Evolutionary conservation across 176 grass and related monocot species (phyloP), one percentile per base, ranked within the genome.

Genomic region (Pontederia paniculata): DNA sequence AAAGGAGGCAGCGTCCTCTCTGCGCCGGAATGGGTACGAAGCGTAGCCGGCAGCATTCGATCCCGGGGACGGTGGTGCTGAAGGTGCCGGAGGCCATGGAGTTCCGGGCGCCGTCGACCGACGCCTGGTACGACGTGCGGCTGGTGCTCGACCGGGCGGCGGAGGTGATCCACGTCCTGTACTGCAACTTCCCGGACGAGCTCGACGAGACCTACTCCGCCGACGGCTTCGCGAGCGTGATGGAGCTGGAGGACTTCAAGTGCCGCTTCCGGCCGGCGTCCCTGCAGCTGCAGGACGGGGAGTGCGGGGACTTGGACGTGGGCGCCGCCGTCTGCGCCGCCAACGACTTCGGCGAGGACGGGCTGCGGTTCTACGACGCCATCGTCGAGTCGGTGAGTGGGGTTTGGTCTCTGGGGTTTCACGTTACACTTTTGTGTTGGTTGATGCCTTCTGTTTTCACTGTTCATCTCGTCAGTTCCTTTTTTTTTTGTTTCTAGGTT

Each of bases 271-370:
- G 66, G 42, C n/a, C 13, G 12, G 8, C 52, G 42, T 45, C 66
- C 18, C 5, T 28, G 28, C 52, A 69, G 66, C 66, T 69, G 41
- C 66, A 69, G 52, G 66, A 57, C 19, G 12, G 13, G 12, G 52
- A 48, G 41, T 69, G 52, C 66, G 0, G 66, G 52, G 15, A 44
- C 12, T 41, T 69, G 66, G 14, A 11, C 18, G 13, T 45, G 42
- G 66, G 66, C 13, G 17, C 15, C 8, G 42, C 15, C 42, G 42
- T 69, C 1, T 69, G 66, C 52, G 66, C 52, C 42, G 13, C 52
- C 20, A 18, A 69, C 42, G 11, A 12, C 13, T 55, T 55, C 52
- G 66, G 66, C 1, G 66, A 69, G 5, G 11, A 10, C 18, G 66
- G 56, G 19, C 9, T 57, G 18, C 52, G 52, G 1, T 69, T 69